Evolutionary conservation across 164 flowering plant genomes (phyloP).

Genomic region (Annona squamosa): DNA sequence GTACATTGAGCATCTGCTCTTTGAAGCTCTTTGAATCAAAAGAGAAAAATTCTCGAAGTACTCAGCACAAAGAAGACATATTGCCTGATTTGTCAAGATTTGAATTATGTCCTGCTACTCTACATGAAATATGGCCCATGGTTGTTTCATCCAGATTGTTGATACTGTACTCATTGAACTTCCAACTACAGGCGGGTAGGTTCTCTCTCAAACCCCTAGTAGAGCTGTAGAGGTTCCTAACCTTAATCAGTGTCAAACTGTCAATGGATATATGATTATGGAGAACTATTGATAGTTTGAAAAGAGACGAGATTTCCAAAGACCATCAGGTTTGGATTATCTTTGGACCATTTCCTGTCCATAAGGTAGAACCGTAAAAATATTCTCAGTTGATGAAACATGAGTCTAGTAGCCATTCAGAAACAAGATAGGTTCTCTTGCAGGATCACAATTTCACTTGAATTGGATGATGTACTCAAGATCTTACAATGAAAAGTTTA

Average conservation of each 20-base stretch:
- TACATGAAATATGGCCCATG: not conserved
- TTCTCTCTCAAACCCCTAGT: not conserved
- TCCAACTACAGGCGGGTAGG: not conserved
- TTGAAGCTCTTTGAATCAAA: not conserved
- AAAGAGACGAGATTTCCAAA: not conserved
- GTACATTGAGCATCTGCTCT: not conserved
- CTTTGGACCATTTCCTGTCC: not conserved
- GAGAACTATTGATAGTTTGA: not conserved
- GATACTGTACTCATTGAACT: not conserved
- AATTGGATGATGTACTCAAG: not conserved
- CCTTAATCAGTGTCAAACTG: not conserved
- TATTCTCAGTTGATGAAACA: not conserved
- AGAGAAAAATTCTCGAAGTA: not conserved
- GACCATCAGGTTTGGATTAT: not conserved
- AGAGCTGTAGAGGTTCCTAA: not conserved
- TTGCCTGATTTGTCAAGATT: not conserved
- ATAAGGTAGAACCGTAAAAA: not conserved
- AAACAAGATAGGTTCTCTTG: not conserved
- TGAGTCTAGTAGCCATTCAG: not conserved
- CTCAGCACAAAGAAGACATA: not conserved
- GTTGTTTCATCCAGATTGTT: not conserved
- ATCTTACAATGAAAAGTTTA: slow-evolving; percentile 62
- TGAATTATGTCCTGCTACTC: not conserved
- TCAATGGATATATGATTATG: not conserved
- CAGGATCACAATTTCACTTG: not conserved